Base-by-base conservation (phyloP, 306 rosid genomes). In the Quillaja saponaria region DNA sequence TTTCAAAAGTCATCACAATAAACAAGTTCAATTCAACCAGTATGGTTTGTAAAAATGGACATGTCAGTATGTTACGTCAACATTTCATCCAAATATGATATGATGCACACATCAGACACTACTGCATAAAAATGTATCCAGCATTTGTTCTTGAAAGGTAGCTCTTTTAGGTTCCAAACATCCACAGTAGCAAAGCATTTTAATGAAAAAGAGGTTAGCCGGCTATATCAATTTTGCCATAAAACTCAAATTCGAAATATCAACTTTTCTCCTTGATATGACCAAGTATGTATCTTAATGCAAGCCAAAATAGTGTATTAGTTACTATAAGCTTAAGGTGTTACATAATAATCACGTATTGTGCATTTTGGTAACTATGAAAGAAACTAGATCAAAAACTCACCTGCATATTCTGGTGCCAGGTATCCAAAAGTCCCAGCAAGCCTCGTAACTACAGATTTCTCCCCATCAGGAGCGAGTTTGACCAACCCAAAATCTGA, bases 341-440 rank as follows among this genome's bases (percentile, higher is more conserved):
- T 58, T 12, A 39, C n/a, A 13, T 48, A 56, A 21, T 5, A 37
- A 6, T 10, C 7, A 37, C 10, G 6, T 37, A 37, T 37, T 37
- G n/a, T 37, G 7, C 6, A 37, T 37, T 37, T 5, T 10, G 40
- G 40, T 37, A n/a, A n/a, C n/a, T n/a, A n/a, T 37, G n/a, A 18
- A 41, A 11, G 35, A 49, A 66, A 37, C 10, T n/a, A 10, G 53
- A 44, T 35, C 18, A 21, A 51, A 62, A 16, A 55, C 46, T 77
- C 54, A 94, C 99, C 99, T 52, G 99, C 99, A 80, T 94, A 94
- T 80, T 94, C 99, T 45, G 99, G 99, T 10, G 99, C 99, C 50
- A 94, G 72, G 78, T 94, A 94, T 67, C 99, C 99, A 61, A 94
- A 94, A 69, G 99, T 94, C 47, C 99, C 99, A 16, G 97, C 99